phyloP scores from a whole-genome alignment of 2,329 filamentous ascomycete genomes.

The Epichloe scottii region DNA sequence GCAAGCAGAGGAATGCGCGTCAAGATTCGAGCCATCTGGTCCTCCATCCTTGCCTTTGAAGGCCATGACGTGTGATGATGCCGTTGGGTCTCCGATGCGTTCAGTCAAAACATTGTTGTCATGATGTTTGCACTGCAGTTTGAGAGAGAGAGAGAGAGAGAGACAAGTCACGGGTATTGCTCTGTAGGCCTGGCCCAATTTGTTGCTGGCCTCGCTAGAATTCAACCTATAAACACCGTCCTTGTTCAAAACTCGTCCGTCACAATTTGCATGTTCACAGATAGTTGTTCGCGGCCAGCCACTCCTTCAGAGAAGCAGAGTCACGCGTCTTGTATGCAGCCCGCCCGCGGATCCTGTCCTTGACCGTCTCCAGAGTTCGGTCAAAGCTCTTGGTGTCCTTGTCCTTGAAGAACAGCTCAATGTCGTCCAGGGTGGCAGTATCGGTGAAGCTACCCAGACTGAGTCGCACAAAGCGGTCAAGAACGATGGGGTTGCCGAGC shows the following conservation, averaged over 20 bases:
- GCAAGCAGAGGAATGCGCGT: too few relatives aligned
- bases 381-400: conserved; percentile 83
- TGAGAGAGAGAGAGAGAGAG: too few relatives aligned
- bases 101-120: too few relatives aligned
- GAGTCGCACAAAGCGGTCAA: conserved; percentile 78
- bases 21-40: too few relatives aligned
- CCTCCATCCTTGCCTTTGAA: too few relatives aligned
- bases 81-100: too few relatives aligned
- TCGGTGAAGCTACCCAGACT: conserved; percentile 70
- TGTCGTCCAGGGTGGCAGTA: conserved; percentile 56
- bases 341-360: conserved; percentile 74
- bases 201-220: not conserved
- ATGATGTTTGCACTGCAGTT: too few relatives aligned
- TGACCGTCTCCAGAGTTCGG: conserved; percentile 71
- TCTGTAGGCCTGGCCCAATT: not conserved
- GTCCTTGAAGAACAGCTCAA: conserved; percentile 69
- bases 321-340: conserved; percentile 76
- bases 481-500: conserved; percentile 71
- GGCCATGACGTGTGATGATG: too few relatives aligned
- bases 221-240: not conserved
- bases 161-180: too few relatives aligned
- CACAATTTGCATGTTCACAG: conserved; percentile 13
- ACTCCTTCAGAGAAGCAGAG: conserved; percentile 58
- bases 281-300: conserved; percentile 49
- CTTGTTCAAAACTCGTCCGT: not conserved